Base-by-base conservation (phyloP, 306 rosid species). In the Rosa multiflora region DNA sequence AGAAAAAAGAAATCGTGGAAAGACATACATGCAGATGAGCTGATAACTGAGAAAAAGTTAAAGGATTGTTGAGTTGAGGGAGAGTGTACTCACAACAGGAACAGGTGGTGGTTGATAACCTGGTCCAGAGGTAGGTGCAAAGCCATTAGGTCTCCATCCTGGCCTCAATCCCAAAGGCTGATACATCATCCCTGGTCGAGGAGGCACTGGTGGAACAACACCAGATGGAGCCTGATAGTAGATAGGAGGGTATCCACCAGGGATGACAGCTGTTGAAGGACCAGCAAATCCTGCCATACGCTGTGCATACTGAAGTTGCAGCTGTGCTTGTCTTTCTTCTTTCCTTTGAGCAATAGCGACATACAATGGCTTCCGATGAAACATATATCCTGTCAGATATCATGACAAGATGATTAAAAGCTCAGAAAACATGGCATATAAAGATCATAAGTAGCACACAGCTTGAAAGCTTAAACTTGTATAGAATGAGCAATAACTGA, bases 321-420 rank as follows among this genome's bases (percentile, higher is more conserved):
- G 71, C 74, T 88, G 93, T 72, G 82, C 89, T 75, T 88, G 89
- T 82, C 98, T 92, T 49, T 92, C 98, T 87, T 88, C 96, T 84
- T 92, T 94, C 87, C 87, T 89, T 79, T 94, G 97, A 85, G 98
- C 98, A 52, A 89, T 86, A 67, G 97, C 90, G 77, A 90, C 96
- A 80, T 90, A 92, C 48, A 94, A 80, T 58, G 97, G 97, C 89
- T 94, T 94, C 44, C 88, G 78, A 77, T 90, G 94, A 80, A 94
- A 86, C 97, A 92, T 90, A 80, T 76, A 81, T 71, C 97, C 97
- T 94, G 89, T 72, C 63, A 72, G 62, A 81, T 73, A 75, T 48
- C 64, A 70, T 35, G 69, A 61, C 12, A 70, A 71, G 37, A 26
- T 42, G 43, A 67, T 52, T 55, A 73, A 68, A 18, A 56, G 10